phyloP scores from a whole-genome alignment of 306 rosid genomes.

The Pterocarpus macrocarpus region DNA sequence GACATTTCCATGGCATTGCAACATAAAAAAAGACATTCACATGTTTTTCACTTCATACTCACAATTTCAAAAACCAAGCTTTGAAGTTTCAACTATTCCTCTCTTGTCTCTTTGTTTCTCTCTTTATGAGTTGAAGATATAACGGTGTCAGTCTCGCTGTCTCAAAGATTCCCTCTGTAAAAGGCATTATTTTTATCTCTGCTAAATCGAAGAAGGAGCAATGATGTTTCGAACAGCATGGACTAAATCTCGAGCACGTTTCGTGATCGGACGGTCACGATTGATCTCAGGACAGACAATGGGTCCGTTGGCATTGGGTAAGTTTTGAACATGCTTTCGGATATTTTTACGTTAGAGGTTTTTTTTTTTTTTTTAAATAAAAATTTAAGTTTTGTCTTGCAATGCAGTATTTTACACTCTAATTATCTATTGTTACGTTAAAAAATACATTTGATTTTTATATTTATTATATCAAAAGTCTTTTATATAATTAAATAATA shows the following conservation, averaged over 20 bases:
- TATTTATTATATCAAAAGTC: too few relatives aligned
- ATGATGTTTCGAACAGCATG: not conserved
- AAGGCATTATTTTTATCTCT: not conserved
- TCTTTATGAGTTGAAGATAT: conserved; percentile 43
- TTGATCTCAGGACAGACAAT: conserved; percentile 37
- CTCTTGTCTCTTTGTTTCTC: conserved; percentile 43
- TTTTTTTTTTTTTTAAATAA: too few relatives aligned
- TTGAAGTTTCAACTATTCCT: not conserved
- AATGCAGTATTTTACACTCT: too few relatives aligned
- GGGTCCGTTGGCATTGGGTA: conserved; percentile 58
- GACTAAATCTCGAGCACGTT: conserved; percentile 53
- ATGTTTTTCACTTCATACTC: conserved; percentile 20
- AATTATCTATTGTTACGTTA: too few relatives aligned
- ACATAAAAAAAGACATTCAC: not conserved
- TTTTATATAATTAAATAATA: too few relatives aligned
- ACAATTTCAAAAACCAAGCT: conserved; percentile 66
- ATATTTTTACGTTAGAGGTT: not conserved
- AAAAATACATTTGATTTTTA: too few relatives aligned
- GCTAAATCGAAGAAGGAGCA: conserved; percentile 19
- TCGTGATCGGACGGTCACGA: conserved; percentile 49
- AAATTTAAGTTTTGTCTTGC: too few relatives aligned
- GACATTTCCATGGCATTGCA: not conserved
- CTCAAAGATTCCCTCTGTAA: conserved; percentile 57
- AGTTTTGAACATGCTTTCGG: conserved; percentile 51
- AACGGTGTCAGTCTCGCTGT: conserved; percentile 56